A percentile compares a stretch with the other conserved stretches of the same genome.
These are phyloP conservation scores for Coemansia sp. DNA, from an alignment of 192 early-diverging fungal species.

Conservation along the genomic window DNA sequence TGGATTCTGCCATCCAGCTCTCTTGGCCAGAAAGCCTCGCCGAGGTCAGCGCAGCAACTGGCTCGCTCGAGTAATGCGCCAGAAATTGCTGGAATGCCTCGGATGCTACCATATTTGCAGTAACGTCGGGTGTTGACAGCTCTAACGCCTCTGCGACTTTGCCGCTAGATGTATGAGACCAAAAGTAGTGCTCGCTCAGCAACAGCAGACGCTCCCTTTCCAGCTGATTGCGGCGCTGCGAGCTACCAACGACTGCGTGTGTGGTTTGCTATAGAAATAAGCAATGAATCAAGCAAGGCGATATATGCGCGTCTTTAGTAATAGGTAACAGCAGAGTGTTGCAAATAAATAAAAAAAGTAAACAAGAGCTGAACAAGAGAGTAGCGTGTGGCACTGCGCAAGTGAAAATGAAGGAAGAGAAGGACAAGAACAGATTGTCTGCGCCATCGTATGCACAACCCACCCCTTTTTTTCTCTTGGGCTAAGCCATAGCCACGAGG, in stretches of 20 bases:
- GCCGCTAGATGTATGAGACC: constrained; percentile 21
- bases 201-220: constrained; percentile 23
- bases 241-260: background rate
- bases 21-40: constrained; percentile 11
- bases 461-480: background rate
- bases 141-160: constrained; percentile 23
- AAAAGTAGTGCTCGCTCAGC: constrained; percentile 39
- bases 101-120: constrained; percentile 5
- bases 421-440: background rate
- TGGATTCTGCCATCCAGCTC: constrained; percentile 12
- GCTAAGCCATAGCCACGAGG: constrained; percentile 6
- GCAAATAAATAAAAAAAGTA: background rate
- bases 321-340: background rate
- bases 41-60: constrained; percentile 16
- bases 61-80: constrained; percentile 23
- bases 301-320: background rate
- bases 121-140: background rate
- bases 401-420: background rate
- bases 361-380: background rate
- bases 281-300: background rate
- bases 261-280: constrained; percentile 10
- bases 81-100: constrained; percentile 26
- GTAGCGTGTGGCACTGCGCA: background rate
- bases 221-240: constrained; percentile 18
- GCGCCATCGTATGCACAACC: constrained; percentile 1